Base-by-base conservation (phyloP, 1,284 basidiomycete genomes). In the Puccinia coronata region DNA sequence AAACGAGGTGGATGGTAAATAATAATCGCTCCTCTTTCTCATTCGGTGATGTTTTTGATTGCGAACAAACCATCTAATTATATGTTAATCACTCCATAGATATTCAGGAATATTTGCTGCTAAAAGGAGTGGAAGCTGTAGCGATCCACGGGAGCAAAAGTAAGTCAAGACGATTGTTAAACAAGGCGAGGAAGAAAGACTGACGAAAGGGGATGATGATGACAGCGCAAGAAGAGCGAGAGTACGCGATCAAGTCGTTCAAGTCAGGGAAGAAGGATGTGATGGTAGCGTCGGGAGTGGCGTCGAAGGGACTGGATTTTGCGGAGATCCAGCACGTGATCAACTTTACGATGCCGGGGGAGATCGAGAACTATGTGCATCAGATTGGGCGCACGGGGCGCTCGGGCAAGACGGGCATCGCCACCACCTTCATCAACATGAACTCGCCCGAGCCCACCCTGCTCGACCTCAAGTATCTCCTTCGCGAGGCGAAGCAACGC, bases 361-460 rank as follows among this genome's bases (percentile, higher is more conserved):
- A 99, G 88, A 98, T 99, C 82, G 97, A 98, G 87, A 95, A 96
- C 86, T 96, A 96, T 84, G 95, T 97, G 43, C 97, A 99, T 88
- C 96, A 98, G 87, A 98, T 99, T 84, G 97, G 97, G 34, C 92
- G 97, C 83, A 99, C 97, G 1, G 97, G 97, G 78, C 92, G 97
- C 83, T 95, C 93, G 82, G 97, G 97, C 34, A 98, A 98, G 86
- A 99, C 96, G 0, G 97, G 97, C 82, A 95, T 98, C 78, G 97
- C 97, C n/a, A 99, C 97, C 31, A 97, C 97, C n/a, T 99, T 99
- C 86, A 94, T 99, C 81, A 99, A 99, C 86, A 95, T 96, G 92
- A 94, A 93, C 85, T 97, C 96, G 1, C 90, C 92, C 0, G 96
- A 99, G 86, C 96, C 98, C 88, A 99, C 96, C 0, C 87, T 99